Percentiles rank a stretch among this genome's conserved stretches.
These are phyloP conservation scores for Aphanomyces astaci DNA, from an alignment of 352 stramenopile genomes.

Conservation along the genomic window DNA sequence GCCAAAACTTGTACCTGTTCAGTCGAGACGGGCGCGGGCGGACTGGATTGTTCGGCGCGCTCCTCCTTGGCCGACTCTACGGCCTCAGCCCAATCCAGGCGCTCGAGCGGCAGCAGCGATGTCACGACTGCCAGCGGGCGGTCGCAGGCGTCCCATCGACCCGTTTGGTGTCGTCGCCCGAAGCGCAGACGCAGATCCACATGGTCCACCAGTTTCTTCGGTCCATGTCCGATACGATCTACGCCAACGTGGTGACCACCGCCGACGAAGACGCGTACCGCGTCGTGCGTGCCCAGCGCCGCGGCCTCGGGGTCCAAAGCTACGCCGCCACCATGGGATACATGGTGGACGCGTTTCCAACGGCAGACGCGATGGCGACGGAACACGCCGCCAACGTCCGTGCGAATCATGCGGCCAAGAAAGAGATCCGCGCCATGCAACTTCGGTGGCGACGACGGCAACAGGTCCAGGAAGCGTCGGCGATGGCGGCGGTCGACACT, in stretches of 20 bases:
- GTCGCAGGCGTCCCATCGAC: slow-evolving; percentile 30
- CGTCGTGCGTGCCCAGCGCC: slow-evolving; percentile 41
- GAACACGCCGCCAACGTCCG: neutral
- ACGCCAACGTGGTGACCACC: slow-evolving; percentile 39
- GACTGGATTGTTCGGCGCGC: slow-evolving; percentile 51
- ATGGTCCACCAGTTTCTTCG: slow-evolving; percentile 40
- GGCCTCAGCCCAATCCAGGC: slow-evolving; percentile 47
- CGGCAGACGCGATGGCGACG: neutral
- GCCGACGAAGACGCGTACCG: slow-evolving; percentile 39
- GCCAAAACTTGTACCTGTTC: slow-evolving; percentile 68
- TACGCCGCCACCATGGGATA: slow-evolving; percentile 46
- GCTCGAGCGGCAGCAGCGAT: slow-evolving; percentile 50
- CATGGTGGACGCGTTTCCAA: slow-evolving; percentile 37
- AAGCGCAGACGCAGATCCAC: slow-evolving; percentile 37
- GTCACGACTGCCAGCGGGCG: slow-evolving; percentile 53
- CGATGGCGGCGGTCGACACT: neutral
- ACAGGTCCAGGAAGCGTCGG: neutral
- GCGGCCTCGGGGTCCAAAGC: slow-evolving; percentile 39
- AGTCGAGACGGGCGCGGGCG: slow-evolving; percentile 58
- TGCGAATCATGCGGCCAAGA: slow-evolving; percentile 8
- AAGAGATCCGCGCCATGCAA: slow-evolving; percentile 19
- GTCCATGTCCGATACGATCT: slow-evolving; percentile 44
- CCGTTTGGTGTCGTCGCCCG: slow-evolving; percentile 42
- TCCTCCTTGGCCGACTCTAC: slow-evolving; percentile 67
- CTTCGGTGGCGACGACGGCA: slow-evolving; percentile 6